A percentile compares a stretch with the other conserved stretches of the same genome.
phyloP scores from a whole-genome alignment of 176 grass and related monocot genomes.

The Hordeum marinum region DNA sequence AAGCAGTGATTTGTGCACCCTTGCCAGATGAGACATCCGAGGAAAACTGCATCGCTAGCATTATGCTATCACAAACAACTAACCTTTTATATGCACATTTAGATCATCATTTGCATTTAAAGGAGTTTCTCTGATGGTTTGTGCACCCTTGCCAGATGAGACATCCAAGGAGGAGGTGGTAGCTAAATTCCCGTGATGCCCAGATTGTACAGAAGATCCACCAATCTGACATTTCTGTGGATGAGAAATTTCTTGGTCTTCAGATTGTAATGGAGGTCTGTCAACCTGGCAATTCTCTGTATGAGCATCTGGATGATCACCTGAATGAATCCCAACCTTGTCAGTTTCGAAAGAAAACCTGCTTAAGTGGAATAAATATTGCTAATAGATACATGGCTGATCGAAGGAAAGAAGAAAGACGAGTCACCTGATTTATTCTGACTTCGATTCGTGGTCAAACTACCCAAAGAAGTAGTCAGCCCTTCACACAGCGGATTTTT shows the following conservation, averaged over 20 bases:
- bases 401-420: slow-evolving; percentile 6
- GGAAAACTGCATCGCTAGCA: background rate
- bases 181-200: slow-evolving; percentile 10
- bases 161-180: background rate
- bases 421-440: slow-evolving; percentile 55
- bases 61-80: slow-evolving; percentile 27
- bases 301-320: slow-evolving; percentile 18
- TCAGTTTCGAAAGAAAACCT: slow-evolving; percentile 18
- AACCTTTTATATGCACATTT: slow-evolving; percentile 37
- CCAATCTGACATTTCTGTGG: slow-evolving; percentile 21
- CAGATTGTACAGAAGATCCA: slow-evolving; percentile 11
- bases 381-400: background rate
- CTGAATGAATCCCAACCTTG: slow-evolving; percentile 1
- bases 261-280: slow-evolving; percentile 2
- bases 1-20: no score
- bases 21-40: no score
- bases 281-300: slow-evolving; percentile 9
- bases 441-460: slow-evolving; percentile 24
- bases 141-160: slow-evolving; percentile 7
- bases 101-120: slow-evolving; percentile 10
- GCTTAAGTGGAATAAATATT: background rate
- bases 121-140: background rate
- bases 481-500: slow-evolving; percentile 24
- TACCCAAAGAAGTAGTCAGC: slow-evolving; percentile 18
- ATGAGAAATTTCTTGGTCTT: slow-evolving; percentile 12